Base-by-base conservation (phyloP, 2,329 filamentous ascomycete genomes). In the Trichoderma koningiopsis region DNA sequence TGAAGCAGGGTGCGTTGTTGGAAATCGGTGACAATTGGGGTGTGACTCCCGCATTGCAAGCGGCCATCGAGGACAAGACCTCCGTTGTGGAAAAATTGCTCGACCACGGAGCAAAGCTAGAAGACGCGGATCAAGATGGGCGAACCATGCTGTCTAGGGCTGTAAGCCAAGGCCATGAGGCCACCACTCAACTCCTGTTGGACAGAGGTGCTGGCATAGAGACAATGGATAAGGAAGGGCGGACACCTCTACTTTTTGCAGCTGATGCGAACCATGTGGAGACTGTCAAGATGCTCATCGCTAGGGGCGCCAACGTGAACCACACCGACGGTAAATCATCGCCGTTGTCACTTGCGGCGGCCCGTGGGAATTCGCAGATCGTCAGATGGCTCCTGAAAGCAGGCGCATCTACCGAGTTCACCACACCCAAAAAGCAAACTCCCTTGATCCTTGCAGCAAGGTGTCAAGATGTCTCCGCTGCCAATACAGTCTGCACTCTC, bases 81-180 rank as follows among this genome's bases (percentile, higher is more conserved):
- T 16, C 22, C 14, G 13, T 70, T 8, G 27, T 70, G 37, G n/a
- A 56, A 10, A 29, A 6, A 2, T 29, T 70, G 33, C 56, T 70
- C 6, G 56, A 70, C 4, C 16, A 35, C n/a, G 56, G 62, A 52
- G 40, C 22, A 7, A 27, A 59, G 22, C 22, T 61, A 2, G 68
- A 70, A 19, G 11, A 13, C 31, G 58, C 31, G 37, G 63, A 52
- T 13, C 19, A 31, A 14, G 33, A 62, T 3, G 29, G 22, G 19
- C 68, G 68, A 19, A 70, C 68, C 8, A 66, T 67, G 62, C 10
- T 70, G 24, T 40, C 62, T 8, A 61, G 62, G 62, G 68, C 68
- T 6, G 62, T 43, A 1, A 13, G 27, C 8, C 49, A 66, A 35
- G 55, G 68, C 11, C 61, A 67, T 14, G 4, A 14, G 7, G 16